Base-by-base conservation (phyloP, 2,329 filamentous ascomycete species). In the Monilinia fructicola region DNA sequence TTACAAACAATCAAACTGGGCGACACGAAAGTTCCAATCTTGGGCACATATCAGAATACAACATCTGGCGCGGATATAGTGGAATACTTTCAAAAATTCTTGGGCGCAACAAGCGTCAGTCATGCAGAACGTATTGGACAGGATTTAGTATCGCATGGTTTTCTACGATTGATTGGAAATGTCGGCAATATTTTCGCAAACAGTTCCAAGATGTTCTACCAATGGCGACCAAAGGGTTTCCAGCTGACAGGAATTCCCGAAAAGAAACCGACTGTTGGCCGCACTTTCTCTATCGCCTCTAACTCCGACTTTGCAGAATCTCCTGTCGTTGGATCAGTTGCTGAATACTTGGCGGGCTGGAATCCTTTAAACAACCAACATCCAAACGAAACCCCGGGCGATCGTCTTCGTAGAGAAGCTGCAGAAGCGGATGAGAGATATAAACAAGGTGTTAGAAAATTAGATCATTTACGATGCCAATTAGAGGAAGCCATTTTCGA, bases 141-240 rank as follows among this genome's bases (percentile, higher is more conserved):
- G 79, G 95, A 99, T 77, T 83, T 99, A 71, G 89, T 97, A 63
- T 82, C 86, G 38, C 87, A 91, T 76, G 94, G 95, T 48, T 94
- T 97, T 76, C 81, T 99, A 75, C 88, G 95, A 62, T 83, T 99
- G 64, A 87, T 99, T 69, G 95, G 95, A 71, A 97, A 95, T 74
- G 93, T 99, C 64, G 95, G 95, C 68, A 98, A 87, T 79, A 92
- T 90, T 1, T 99, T 99, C 77, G 93, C 94, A 73, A 99, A 99
- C 80, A 98, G 93, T 82, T 97, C 93, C 71, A 92, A 90, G 79
- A 90, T 98, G 87, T 94, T 91, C 77, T 99, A 99, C 78, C 95
- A 99, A 78, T 99, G 95, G 95, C 90, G 92, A 65, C 87, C 93
- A 10, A 96, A 92, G 80, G 90, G 91, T 6, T 99, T 98, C 80